Evolutionary conservation across 176 grass and related monocot genomes (phyloP).

Genomic region (Raddia guianensis): DNA sequence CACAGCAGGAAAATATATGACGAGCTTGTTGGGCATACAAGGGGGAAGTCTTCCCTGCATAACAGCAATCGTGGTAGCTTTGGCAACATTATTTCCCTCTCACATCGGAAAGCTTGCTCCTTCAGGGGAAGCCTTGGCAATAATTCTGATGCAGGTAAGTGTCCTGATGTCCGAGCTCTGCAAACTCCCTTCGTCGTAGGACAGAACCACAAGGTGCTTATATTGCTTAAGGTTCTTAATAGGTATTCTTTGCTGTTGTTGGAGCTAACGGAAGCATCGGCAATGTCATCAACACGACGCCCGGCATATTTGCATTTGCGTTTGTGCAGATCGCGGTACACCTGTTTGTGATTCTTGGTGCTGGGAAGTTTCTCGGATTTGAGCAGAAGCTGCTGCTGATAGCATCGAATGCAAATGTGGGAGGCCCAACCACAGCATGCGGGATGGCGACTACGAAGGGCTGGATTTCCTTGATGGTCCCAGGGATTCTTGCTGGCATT

Average conservation of each 20-base stretch:
- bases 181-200: neutral
- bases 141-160: slow-evolving; percentile 78
- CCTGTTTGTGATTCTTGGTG: slow-evolving; percentile 62
- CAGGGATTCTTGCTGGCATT: slow-evolving; percentile 78
- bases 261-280: slow-evolving; percentile 73
- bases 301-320: slow-evolving; percentile 65
- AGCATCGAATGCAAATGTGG: slow-evolving; percentile 74
- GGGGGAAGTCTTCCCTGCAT: slow-evolving; percentile 78
- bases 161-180: neutral
- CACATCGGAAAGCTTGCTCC: slow-evolving; percentile 58
- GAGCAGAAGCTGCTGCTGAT: slow-evolving; percentile 67
- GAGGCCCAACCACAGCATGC: slow-evolving; percentile 82
- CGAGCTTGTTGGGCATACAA: slow-evolving; percentile 54
- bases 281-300: slow-evolving; percentile 73
- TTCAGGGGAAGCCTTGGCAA: slow-evolving; percentile 61
- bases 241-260: slow-evolving; percentile 76
- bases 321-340: slow-evolving; percentile 69
- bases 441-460: slow-evolving; percentile 84
- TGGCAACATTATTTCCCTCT: slow-evolving; percentile 71
- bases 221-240: neutral
- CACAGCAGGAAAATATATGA: slow-evolving; percentile 56
- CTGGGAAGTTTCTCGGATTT: slow-evolving; percentile 57
- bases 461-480: slow-evolving; percentile 68
- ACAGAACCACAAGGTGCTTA: neutral
- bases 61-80: slow-evolving; percentile 66